Conservation (phyloP, 208 protist species). For the Balamuthia mandrillaris region DNA sequence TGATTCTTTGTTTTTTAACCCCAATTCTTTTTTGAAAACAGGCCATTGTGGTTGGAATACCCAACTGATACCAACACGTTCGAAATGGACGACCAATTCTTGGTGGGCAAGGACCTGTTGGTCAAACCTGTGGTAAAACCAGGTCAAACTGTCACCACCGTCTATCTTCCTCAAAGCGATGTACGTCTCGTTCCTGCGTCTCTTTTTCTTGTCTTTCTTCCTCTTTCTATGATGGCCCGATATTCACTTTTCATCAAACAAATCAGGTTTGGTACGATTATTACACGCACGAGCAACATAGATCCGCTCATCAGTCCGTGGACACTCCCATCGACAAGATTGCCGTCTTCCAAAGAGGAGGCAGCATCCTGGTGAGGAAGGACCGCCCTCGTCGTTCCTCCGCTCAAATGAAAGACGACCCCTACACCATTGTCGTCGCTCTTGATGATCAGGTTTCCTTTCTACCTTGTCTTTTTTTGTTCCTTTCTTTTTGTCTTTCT, state of each 20-base stretch:
- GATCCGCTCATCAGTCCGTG: slow-evolving; percentile 55
- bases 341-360: slow-evolving; percentile 87
- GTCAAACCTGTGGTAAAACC: slow-evolving; percentile 80
- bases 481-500: neutral
- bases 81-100: slow-evolving; percentile 81
- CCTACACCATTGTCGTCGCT: slow-evolving; percentile 88
- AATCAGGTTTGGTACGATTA: slow-evolving; percentile 52
- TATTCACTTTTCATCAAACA: neutral
- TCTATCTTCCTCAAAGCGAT: slow-evolving; percentile 80
- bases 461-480: neutral
- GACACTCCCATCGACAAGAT: slow-evolving; percentile 81
- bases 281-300: slow-evolving; percentile 14
- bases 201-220: neutral
- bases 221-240: neutral
- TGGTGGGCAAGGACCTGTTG: slow-evolving; percentile 84
- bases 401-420: slow-evolving; percentile 78
- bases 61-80: slow-evolving; percentile 75
- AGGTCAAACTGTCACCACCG: slow-evolving; percentile 58
- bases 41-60: slow-evolving; percentile 91
- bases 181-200: slow-evolving; percentile 75
- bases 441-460: slow-evolving; percentile 43
- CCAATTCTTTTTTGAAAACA: slow-evolving; percentile 62
- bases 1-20: neutral
- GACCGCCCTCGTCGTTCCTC: slow-evolving; percentile 83
- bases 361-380: slow-evolving; percentile 85